These are phyloP conservation scores for Calophaca sinica DNA, from an alignment of 306 rosid species.

Conservation along the genomic window DNA sequence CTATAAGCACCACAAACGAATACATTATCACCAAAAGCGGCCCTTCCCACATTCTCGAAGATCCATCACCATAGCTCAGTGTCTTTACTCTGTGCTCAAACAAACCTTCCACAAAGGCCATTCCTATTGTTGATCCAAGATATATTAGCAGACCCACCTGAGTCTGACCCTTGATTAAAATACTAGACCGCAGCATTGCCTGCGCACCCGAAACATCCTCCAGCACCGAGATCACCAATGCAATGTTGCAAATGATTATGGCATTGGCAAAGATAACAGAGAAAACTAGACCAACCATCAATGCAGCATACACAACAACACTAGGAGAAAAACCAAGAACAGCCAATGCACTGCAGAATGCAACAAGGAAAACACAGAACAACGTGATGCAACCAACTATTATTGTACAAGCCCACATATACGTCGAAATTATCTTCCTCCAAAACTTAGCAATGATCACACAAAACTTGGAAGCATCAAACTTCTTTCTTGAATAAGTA, in stretches of 20 bases:
- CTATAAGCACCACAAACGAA: slow-evolving; percentile 85
- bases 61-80: slow-evolving; percentile 95
- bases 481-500: slow-evolving; percentile 71
- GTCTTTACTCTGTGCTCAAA: slow-evolving; percentile 96
- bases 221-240: slow-evolving; percentile 80
- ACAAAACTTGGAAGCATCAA: slow-evolving; percentile 66
- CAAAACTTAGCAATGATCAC: slow-evolving; percentile 67
- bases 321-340: slow-evolving; percentile 62
- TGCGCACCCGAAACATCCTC: slow-evolving; percentile 95
- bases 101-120: slow-evolving; percentile 90
- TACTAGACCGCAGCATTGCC: slow-evolving; percentile 79
- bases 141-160: slow-evolving; percentile 89
- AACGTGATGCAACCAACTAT: slow-evolving; percentile 71
- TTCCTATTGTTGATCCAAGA: slow-evolving; percentile 88
- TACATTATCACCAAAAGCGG: slow-evolving; percentile 95
- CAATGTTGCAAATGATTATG: slow-evolving; percentile 76
- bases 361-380: slow-evolving; percentile 75
- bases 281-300: slow-evolving; percentile 71
- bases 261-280: slow-evolving; percentile 86
- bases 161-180: slow-evolving; percentile 82
- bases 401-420: slow-evolving; percentile 72
- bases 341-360: slow-evolving; percentile 71
- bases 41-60: slow-evolving; percentile 97
- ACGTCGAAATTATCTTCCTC: slow-evolving; percentile 75
- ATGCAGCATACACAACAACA: slow-evolving; percentile 66